Conservation (phyloP, 306 rosid species). For the Citrullus mucosospermus region DNA sequence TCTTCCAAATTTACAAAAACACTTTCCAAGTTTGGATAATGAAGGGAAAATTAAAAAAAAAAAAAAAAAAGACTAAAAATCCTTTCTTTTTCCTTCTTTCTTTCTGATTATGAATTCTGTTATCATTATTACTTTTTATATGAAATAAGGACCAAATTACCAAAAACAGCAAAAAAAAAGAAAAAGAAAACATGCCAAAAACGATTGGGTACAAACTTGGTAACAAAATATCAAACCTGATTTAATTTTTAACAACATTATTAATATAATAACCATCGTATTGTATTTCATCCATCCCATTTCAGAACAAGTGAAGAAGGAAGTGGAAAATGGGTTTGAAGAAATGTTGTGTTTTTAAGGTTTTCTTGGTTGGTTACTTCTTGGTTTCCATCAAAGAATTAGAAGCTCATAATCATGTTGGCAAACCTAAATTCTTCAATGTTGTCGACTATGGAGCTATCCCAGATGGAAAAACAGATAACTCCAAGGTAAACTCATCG, state of each 20-base stretch:
- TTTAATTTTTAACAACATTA: not conserved
- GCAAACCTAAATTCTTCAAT: constrained; percentile 8
- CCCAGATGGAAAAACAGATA: constrained; percentile 16
- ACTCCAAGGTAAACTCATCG: constrained; percentile 9
- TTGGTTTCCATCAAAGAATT: not conserved
- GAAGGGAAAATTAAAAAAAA: not conserved
- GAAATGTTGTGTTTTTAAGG: not conserved
- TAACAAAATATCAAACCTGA: not conserved
- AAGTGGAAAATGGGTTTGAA: not conserved
- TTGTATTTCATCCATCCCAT: not conserved
- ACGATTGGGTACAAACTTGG: not conserved
- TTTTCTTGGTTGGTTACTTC: constrained; percentile 1
- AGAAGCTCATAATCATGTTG: not conserved
- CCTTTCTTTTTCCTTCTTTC: too few species aligned
- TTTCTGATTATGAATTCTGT: too few species aligned
- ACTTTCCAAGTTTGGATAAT: not conserved
- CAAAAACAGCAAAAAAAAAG: not conserved
- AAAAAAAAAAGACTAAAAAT: too few species aligned
- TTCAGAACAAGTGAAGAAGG: not conserved
- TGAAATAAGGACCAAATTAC: not conserved
- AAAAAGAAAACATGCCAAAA: not conserved
- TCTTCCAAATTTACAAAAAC: not conserved
- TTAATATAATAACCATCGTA: not conserved
- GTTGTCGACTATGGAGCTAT: constrained; percentile 20
- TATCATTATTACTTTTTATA: too few species aligned